phyloP scores from a whole-genome alignment of 2,329 filamentous ascomycete species.

The Pseudocercospora pini-densiflorae region DNA sequence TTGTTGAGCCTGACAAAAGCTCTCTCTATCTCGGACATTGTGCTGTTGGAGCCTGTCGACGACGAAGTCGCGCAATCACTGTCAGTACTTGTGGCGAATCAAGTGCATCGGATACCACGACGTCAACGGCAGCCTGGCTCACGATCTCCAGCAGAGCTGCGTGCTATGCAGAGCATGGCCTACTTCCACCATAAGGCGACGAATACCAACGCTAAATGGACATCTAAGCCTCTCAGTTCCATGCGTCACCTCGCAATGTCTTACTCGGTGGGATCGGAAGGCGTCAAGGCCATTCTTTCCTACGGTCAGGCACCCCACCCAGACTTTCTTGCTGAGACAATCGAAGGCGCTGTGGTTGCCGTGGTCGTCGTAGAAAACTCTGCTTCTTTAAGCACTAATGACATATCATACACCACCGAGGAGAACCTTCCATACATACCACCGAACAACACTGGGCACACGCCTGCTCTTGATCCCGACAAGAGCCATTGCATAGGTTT shows the following conservation, averaged over 20 bases:
- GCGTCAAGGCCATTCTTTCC: conserved; percentile 68
- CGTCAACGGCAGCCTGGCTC: conserved; percentile 60
- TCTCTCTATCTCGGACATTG: conserved; percentile 63
- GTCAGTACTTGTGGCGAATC: conserved; percentile 1
- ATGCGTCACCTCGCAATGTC: conserved; percentile 65
- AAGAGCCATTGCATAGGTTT: conserved; percentile 66
- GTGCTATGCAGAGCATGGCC: conserved; percentile 77
- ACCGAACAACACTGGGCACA: conserved; percentile 55
- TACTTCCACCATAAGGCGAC: conserved; percentile 66
- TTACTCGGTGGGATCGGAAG: conserved; percentile 57
- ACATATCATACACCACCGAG: conserved; percentile 48
- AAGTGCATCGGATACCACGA: conserved; percentile 61
- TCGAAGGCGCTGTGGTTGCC: conserved; percentile 73
- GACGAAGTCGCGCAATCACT: conserved; percentile 48
- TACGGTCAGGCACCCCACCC: conserved; percentile 68
- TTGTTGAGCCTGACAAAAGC: conserved; percentile 61
- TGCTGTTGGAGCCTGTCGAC: conserved; percentile 72
- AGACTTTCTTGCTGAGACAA: conserved; percentile 64
- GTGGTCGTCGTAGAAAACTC: conserved; percentile 58
- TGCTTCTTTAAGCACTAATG: background rate
- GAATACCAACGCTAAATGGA: conserved; percentile 48
- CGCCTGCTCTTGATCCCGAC: conserved; percentile 59
- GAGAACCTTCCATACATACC: conserved; percentile 68
- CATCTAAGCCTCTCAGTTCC: conserved; percentile 59
- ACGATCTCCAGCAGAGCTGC: conserved; percentile 67